Evolutionary conservation across 495 filamentous ascomycete genomes (phyloP).

Genomic region (Talaromyces stipitatus): DNA sequence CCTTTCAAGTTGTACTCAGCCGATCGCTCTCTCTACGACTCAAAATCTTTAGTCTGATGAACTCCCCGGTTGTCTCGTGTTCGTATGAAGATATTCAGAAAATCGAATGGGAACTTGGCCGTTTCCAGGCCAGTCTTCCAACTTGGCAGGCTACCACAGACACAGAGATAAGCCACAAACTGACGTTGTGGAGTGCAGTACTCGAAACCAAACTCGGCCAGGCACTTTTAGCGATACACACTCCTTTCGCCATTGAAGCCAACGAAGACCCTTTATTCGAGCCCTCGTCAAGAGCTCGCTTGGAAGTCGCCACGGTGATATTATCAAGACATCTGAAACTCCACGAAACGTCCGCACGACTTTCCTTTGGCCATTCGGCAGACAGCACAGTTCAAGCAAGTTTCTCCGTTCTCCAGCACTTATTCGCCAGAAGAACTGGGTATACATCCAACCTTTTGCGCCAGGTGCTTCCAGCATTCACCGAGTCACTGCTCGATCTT

Average conservation of each 20-base stretch:
- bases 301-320: constrained; percentile 33
- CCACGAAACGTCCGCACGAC: constrained; percentile 22
- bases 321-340: constrained; percentile 28
- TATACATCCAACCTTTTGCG: constrained; percentile 2
- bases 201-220: constrained; percentile 32
- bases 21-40: constrained; percentile 30
- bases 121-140: constrained; percentile 29
- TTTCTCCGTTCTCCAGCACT: constrained; percentile 29
- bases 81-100: constrained; percentile 38
- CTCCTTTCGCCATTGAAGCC: constrained; percentile 37
- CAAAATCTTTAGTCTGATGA: constrained; percentile 30
- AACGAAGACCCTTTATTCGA: constrained; percentile 27
- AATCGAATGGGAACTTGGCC: constrained; percentile 32
- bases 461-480: constrained; percentile 21
- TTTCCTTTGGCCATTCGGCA: constrained; percentile 31
- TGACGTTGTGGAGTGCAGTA: constrained; percentile 23
- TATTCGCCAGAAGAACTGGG: constrained; percentile 15
- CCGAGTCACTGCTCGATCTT: constrained; percentile 29
- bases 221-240: constrained; percentile 31
- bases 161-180: constrained; percentile 20
- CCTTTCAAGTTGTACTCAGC: constrained; percentile 25
- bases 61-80: constrained; percentile 35
- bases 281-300: constrained; percentile 28
- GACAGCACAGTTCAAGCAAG: constrained; percentile 37
- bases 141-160: constrained; percentile 19